phyloP scores from a whole-genome alignment of 257 asterid species.

The Nicotiana otophora region DNA sequence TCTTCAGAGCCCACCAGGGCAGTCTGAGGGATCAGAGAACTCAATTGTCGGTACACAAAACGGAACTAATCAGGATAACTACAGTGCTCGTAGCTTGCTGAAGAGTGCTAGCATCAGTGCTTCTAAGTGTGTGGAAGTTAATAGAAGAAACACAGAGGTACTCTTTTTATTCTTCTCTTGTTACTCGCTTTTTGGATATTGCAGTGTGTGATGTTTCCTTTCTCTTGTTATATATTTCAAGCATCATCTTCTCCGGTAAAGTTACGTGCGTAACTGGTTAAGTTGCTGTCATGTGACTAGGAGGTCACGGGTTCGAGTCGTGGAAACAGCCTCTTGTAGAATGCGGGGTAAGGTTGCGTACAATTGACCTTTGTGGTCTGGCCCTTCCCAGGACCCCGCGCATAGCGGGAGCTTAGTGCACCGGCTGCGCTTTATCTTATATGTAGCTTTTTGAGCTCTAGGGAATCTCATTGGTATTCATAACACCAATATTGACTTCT shows the following conservation, averaged over 20 bases:
- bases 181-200: neutral
- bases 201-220: neutral
- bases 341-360: too few relatives aligned
- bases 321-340: too few relatives aligned
- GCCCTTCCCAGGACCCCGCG: too few relatives aligned
- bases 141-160: slow-evolving; percentile 53
- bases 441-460: neutral
- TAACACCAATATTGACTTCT: neutral
- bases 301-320: too few relatives aligned
- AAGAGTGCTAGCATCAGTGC: slow-evolving; percentile 94
- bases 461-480: neutral
- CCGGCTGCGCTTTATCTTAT: too few relatives aligned
- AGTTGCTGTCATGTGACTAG: too few relatives aligned
- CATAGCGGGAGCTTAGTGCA: too few relatives aligned
- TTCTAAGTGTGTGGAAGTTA: slow-evolving; percentile 75
- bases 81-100: slow-evolving; percentile 77
- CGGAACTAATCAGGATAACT: slow-evolving; percentile 23
- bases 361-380: too few relatives aligned
- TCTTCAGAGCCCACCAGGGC: slow-evolving; percentile 49
- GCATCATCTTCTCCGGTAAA: neutral
- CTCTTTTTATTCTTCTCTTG: neutral
- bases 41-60: slow-evolving; percentile 17
- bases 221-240: neutral
- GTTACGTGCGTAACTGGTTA: too few relatives aligned
- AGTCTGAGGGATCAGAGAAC: slow-evolving; percentile 27